Evolutionary conservation across 2,329 filamentous ascomycete genomes (phyloP).

Genomic region (Cytospora schulzeri): DNA sequence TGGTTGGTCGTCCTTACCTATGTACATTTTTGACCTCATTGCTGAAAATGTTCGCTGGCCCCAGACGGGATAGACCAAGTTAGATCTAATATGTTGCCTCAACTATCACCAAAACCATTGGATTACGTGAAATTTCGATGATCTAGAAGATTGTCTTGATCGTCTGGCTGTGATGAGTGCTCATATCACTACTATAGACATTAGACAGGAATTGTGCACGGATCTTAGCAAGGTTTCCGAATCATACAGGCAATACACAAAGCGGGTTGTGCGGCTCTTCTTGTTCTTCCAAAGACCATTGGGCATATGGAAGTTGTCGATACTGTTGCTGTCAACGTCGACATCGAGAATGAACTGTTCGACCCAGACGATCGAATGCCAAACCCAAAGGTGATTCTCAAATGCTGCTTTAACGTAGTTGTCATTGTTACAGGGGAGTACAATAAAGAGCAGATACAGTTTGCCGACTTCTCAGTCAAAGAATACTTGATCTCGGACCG

Average conservation of each 20-base stretch:
- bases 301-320: not conserved
- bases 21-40: too few relatives aligned
- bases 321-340: not conserved
- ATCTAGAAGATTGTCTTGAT: not conserved
- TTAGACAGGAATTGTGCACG: not conserved
- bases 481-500: not conserved
- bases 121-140: not conserved
- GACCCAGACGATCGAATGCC: slow-evolving; percentile 1
- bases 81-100: too few relatives aligned
- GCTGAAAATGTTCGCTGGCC: too few relatives aligned
- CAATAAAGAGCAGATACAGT: not conserved
- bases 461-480: not conserved
- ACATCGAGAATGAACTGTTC: not conserved
- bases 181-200: not conserved
- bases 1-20: too few relatives aligned
- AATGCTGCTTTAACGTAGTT: not conserved
- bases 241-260: not conserved
- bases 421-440: not conserved
- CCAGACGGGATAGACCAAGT: too few relatives aligned
- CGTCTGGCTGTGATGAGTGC: not conserved
- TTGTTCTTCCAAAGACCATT: not conserved
- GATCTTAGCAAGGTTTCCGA: not conserved
- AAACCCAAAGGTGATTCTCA: not conserved
- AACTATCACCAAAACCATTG: too few relatives aligned
- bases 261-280: not conserved